Base-by-base conservation (phyloP, 2,329 filamentous ascomycete species). In the Teratosphaeria nubilosa region DNA sequence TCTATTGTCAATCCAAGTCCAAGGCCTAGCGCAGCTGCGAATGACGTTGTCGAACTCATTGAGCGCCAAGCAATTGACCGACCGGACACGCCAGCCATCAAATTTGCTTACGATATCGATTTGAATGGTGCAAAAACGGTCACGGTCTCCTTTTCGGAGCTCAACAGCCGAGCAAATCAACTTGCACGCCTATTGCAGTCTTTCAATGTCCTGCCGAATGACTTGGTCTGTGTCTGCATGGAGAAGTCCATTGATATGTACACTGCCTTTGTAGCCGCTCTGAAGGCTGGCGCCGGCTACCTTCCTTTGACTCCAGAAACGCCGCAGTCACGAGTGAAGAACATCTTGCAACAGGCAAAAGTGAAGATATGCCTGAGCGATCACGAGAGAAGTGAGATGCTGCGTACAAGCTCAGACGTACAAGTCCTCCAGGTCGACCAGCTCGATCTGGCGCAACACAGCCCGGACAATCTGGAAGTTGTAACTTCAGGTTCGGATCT, bases 231-330 rank as follows among this genome's bases (percentile, higher is more conserved):
- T 34, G 81, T 95, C 51, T 77, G 86, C 52, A 86, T 95, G 81
- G 82, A 91, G 24, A 95, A 94, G 68, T 91, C 86, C 0, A 70
- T 84, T 1, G 72, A 84, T 27, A 74, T 95, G 0, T 95, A 95
- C 67, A 77, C 85, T 30, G 80, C 84, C 0, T 88, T 95, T 27
- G 76, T 96, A 31, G 90, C 84, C 1, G 80, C 86, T 24, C 72
- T 90, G 32, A 95, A 95, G 66, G 76, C 83, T 5, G 89, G 90
- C 9, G 86, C 85, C 65, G 89, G 85, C 7, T 94, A 95, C 67
- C 74, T 95, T n/a, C 90, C 90, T 0, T 77, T 95, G 3, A 78
- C 89, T 0, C 87, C 88, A 0, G 83, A 81, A n/a, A 87, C 86
- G 0, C 89, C 90, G 0, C 24, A 68, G 0, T 78, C 83, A 10